Conservation (phyloP, 257 asterid species). For the Solanum neorickii region DNA sequence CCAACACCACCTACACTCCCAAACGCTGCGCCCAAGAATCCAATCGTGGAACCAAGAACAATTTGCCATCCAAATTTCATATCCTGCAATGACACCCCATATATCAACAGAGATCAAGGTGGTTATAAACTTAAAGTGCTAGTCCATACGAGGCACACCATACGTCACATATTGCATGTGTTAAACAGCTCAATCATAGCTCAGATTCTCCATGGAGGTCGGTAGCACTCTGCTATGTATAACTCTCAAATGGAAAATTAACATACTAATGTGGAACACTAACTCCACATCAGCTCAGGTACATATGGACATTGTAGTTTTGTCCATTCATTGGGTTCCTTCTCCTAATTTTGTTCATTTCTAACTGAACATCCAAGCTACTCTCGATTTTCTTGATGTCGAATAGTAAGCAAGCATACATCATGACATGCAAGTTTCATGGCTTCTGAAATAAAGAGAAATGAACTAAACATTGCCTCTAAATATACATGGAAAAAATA, state of each 20-base stretch:
- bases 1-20: conserved; percentile 99
- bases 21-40: conserved; percentile 92
- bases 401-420: neutral
- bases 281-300: neutral
- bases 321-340: neutral
- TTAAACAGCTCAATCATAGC: neutral
- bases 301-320: neutral
- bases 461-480: neutral
- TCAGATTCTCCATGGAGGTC: neutral
- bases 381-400: neutral
- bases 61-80: conserved; percentile 68
- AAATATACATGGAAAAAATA: neutral
- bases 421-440: neutral
- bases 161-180: neutral
- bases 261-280: neutral
- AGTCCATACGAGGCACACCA: neutral
- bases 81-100: conserved; percentile 33
- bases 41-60: conserved; percentile 63
- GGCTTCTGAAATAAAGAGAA: neutral
- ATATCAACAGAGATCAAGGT: neutral
- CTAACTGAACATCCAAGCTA: neutral
- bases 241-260: neutral
- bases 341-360: neutral
- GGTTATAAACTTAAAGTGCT: neutral
- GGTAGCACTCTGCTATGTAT: neutral